Evolutionary conservation across 768 basidiomycete species (phyloP).

Genomic region (Mrakia blollopis): DNA sequence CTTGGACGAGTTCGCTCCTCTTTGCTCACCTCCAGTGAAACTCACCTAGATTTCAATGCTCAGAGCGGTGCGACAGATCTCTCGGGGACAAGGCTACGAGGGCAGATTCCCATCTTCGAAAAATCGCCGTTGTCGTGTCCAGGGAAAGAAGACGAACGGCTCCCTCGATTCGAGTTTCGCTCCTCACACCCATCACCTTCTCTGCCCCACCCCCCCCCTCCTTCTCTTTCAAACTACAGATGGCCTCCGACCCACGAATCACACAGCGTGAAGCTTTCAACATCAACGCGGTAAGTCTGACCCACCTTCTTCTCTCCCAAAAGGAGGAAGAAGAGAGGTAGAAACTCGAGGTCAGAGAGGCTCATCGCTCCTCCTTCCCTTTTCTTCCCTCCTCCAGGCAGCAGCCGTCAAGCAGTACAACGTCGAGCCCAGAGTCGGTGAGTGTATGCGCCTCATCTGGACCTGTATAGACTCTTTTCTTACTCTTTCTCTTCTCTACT

Average conservation of each 20-base stretch:
- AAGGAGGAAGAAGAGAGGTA: not conserved
- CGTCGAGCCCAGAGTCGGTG: slow-evolving; percentile 83
- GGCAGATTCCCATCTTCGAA: too few relatives aligned
- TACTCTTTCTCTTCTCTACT: not conserved
- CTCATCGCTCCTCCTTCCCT: slow-evolving; percentile 44
- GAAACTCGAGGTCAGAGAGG: not conserved
- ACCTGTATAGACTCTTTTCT: not conserved
- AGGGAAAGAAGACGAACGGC: too few relatives aligned
- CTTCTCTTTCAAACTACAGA: not conserved
- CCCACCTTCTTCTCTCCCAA: not conserved
- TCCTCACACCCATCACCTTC: not conserved
- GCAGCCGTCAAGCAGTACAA: slow-evolving; percentile 83
- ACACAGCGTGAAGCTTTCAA: slow-evolving; percentile 40
- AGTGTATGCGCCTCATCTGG: slow-evolving; percentile 35
- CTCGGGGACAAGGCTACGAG: too few relatives aligned
- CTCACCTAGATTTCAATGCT: too few relatives aligned
- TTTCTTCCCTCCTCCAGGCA: slow-evolving; percentile 48
- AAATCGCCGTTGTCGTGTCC: too few relatives aligned
- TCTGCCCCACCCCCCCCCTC: not conserved
- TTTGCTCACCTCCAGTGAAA: too few relatives aligned
- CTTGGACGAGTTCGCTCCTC: too few relatives aligned
- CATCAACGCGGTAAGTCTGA: slow-evolving; percentile 42
- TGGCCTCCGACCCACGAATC: slow-evolving; percentile 26
- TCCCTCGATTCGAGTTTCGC: too few relatives aligned
- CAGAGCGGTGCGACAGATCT: too few relatives aligned